Evolutionary conservation across 225 moss, liverwort and hornwort species (phyloP).

Genomic region (Polytrichum formosum): DNA sequence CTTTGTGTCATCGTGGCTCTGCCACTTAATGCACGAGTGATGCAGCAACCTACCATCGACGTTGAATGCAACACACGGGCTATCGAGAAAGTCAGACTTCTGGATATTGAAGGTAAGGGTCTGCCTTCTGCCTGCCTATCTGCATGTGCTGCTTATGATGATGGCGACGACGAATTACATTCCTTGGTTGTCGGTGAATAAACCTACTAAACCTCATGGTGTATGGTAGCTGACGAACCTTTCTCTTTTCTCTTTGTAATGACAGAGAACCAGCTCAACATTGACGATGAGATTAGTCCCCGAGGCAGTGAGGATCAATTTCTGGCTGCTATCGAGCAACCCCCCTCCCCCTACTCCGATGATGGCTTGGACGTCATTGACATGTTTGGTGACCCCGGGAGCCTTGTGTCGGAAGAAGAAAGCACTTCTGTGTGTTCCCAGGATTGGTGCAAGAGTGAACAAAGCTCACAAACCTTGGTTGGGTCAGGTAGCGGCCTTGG

Average conservation of each 20-base stretch:
- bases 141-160: too few species aligned
- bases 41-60: slow-evolving; percentile 7
- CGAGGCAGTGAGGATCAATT: slow-evolving; percentile 40
- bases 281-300: slow-evolving; percentile 32
- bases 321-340: slow-evolving; percentile 47
- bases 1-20: slow-evolving; percentile 35
- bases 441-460: slow-evolving; percentile 68
- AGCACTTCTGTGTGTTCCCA: slow-evolving; percentile 60
- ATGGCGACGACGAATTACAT: too few species aligned
- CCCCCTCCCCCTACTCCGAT: slow-evolving; percentile 47
- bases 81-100: slow-evolving; percentile 25
- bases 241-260: not conserved
- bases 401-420: slow-evolving; percentile 31
- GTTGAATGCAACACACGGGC: slow-evolving; percentile 23
- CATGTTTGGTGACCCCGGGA: slow-evolving; percentile 41
- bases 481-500: slow-evolving; percentile 22
- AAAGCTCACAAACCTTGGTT: slow-evolving; percentile 17
- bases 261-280: slow-evolving; percentile 41
- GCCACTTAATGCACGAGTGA: slow-evolving; percentile 18
- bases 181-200: too few species aligned
- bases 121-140: too few species aligned
- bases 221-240: too few species aligned
- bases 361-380: slow-evolving; percentile 29
- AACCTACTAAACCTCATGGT: too few species aligned
- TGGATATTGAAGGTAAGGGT: slow-evolving; percentile 37